These are phyloP conservation scores for Acidiella bohemica DNA, from an alignment of 495 filamentous ascomycete genomes.

Conservation along the genomic window DNA sequence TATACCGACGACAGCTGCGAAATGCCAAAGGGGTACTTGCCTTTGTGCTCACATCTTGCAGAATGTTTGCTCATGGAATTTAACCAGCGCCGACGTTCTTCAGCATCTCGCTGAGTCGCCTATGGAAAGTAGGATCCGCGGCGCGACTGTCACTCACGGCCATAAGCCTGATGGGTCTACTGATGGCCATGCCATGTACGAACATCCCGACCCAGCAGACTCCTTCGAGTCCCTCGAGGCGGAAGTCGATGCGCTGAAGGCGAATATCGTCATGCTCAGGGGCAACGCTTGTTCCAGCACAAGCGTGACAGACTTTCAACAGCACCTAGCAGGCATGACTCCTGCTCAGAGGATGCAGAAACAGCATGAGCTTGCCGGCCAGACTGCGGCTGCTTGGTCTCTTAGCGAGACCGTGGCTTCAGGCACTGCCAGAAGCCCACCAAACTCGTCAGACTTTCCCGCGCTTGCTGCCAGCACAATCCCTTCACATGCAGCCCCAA, in stretches of 20 bases:
- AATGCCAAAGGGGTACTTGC: conserved; percentile 4
- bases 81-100: conserved; percentile 2
- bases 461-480: not conserved
- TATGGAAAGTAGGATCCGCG: not conserved
- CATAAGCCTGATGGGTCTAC: conserved; percentile 3
- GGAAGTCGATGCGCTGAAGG: conserved; percentile 11
- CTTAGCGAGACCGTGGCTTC: not conserved
- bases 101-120: conserved; percentile 8
- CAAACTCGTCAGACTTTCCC: not conserved
- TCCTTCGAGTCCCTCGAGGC: conserved; percentile 7
- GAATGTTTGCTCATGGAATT: not conserved
- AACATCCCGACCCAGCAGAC: not conserved
- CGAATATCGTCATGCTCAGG: conserved; percentile 3
- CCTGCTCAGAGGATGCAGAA: not conserved
- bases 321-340: not conserved
- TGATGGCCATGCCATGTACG: not conserved
- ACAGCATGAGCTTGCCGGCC: not conserved
- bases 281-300: not conserved
- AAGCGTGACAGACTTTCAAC: not conserved
- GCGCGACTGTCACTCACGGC: not conserved
- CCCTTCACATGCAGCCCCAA: not conserved
- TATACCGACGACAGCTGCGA: conserved; percentile 7
- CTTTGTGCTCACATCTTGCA: not conserved
- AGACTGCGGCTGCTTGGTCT: not conserved
- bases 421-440: not conserved